Percentiles rank a stretch among this genome's conserved stretches.
Conservation (phyloP, 768 basidiomycete species). For the Pulveroboletus ravenelii region DNA sequence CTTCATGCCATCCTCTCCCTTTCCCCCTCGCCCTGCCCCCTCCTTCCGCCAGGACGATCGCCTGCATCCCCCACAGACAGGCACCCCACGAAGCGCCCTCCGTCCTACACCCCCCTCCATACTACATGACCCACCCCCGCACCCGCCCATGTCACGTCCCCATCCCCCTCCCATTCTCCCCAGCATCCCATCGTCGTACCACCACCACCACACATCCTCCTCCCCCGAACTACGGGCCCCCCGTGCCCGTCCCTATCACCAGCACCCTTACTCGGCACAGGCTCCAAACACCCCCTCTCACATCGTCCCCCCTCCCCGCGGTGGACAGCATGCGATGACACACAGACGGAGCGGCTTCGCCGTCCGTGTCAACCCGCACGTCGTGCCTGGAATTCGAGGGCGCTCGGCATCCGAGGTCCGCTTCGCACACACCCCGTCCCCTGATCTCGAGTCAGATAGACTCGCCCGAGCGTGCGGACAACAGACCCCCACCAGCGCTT, state of each 20-base stretch:
- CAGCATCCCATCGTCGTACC: conserved; percentile 5
- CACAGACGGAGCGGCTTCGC: conserved; percentile 15
- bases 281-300: conserved; percentile 4
- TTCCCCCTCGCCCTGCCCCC: conserved; percentile 14
- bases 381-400: conserved; percentile 13
- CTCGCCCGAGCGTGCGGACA: conserved; percentile 29
- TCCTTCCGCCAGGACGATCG: conserved; percentile 8
- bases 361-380: conserved; percentile 8
- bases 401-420: conserved; percentile 23
- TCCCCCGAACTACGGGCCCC: conserved; percentile 20
- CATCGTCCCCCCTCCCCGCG: conserved; percentile 9
- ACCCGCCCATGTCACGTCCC: neutral
- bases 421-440: conserved; percentile 16
- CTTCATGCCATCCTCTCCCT: conserved; percentile 19
- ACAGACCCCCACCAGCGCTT: neutral
- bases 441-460: conserved; percentile 28
- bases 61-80: neutral
- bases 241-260: conserved; percentile 11
- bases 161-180: conserved; percentile 9
- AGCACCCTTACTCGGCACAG: conserved; percentile 11
- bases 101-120: conserved; percentile 8
- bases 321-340: conserved; percentile 5
- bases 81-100: conserved; percentile 16
- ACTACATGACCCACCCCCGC: conserved; percentile 1
- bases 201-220: conserved; percentile 22